Conservation (phyloP, 345 rosid species). For the Lumnitzera racemosa region DNA sequence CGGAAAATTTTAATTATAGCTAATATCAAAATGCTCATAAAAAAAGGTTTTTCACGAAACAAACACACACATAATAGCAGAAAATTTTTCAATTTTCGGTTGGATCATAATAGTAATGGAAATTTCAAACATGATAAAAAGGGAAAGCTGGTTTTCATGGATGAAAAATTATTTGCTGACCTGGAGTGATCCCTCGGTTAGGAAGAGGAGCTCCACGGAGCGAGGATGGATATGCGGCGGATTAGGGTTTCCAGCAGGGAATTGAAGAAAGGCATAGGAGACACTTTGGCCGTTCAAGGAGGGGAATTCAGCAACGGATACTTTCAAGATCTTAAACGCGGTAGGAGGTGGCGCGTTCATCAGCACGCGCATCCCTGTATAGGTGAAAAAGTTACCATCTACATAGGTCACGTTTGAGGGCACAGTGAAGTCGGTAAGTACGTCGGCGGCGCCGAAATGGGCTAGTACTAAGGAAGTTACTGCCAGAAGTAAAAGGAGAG, state of each 20-base stretch:
- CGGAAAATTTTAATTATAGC: too few relatives aligned
- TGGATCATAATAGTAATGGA: too few relatives aligned
- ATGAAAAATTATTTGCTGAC: too few relatives aligned
- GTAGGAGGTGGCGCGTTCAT: not conserved
- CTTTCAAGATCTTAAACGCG: slow-evolving; percentile 11
- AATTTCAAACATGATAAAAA: too few relatives aligned
- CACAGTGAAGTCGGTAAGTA: slow-evolving; percentile 14
- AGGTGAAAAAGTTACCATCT: slow-evolving; percentile 16
- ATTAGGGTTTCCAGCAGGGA: slow-evolving; percentile 11
- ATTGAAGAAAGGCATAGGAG: slow-evolving; percentile 10
- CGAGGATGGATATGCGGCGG: slow-evolving; percentile 23
- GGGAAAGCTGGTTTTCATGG: too few relatives aligned
- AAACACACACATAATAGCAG: too few relatives aligned
- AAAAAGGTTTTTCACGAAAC: too few relatives aligned
- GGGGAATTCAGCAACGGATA: slow-evolving; percentile 10
- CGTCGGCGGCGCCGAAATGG: slow-evolving; percentile 1
- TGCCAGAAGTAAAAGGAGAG: too few relatives aligned
- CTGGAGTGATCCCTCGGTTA: not conserved
- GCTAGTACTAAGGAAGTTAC: too few relatives aligned
- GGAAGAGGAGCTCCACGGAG: slow-evolving; percentile 16
- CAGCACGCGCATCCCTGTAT: not conserved
- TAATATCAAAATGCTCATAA: too few relatives aligned
- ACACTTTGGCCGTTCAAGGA: slow-evolving; percentile 12
- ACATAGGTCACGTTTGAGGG: slow-evolving; percentile 2
- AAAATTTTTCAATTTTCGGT: too few relatives aligned